phyloP scores from a whole-genome alignment of 768 basidiomycete genomes.

The Boletus subparvulus region DNA sequence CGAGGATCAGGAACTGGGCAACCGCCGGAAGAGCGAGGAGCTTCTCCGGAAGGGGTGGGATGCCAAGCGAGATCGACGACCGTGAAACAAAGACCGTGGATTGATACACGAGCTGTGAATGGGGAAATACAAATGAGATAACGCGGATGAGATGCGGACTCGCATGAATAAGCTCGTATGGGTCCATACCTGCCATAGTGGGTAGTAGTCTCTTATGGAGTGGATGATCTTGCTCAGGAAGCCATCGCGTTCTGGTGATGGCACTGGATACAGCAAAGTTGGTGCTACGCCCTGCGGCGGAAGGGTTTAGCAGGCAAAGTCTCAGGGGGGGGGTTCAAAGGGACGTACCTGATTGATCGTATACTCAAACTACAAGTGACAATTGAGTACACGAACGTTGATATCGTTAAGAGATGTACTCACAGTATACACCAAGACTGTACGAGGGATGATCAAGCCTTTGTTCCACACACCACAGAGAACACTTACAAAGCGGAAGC shows the following conservation, averaged over 20 bases:
- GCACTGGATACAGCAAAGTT: constrained; percentile 85
- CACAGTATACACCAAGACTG: constrained; percentile 64
- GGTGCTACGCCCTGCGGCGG: constrained; percentile 75
- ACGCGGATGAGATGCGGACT: constrained; percentile 2
- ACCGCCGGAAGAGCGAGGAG: constrained; percentile 76
- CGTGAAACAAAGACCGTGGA: constrained; percentile 92
- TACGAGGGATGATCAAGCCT: constrained; percentile 11
- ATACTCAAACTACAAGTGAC: constrained; percentile 72
- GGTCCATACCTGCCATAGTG: constrained; percentile 79
- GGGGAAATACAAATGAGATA: not conserved
- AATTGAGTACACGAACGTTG: not conserved
- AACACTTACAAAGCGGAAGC: constrained; percentile 82
- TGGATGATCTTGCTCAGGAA: constrained; percentile 77
- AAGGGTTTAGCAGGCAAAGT: not conserved
- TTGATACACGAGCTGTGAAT: constrained; percentile 72
- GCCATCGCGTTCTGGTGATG: constrained; percentile 55
- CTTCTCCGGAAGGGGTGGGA: constrained; percentile 71
- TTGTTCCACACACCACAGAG: not conserved
- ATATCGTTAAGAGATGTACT: constrained; percentile 24
- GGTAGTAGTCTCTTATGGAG: constrained; percentile 89
- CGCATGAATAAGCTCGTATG: constrained; percentile 1
- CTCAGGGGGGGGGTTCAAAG: not conserved
- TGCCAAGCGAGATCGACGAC: constrained; percentile 81
- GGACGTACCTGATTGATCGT: constrained; percentile 79
- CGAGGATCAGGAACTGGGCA: constrained; percentile 64